A percentile compares a stretch with the other conserved stretches of the same genome.
Conservation (phyloP, 345 rosid species). For the Linum lewisii region DNA sequence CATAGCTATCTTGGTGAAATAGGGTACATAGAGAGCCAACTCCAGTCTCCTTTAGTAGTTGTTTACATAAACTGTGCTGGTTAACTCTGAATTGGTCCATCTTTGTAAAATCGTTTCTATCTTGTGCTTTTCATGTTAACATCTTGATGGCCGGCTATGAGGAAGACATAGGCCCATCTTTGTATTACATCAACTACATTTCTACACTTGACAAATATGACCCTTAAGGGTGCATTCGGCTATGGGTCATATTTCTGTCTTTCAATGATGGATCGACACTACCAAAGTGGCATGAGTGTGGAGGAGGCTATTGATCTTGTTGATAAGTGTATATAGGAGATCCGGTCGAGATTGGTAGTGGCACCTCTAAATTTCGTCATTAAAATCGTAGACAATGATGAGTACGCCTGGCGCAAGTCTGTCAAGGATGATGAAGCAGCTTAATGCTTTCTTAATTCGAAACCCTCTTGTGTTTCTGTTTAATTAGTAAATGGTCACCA, state of each 20-base stretch:
- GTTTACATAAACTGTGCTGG: background rate
- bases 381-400: slow-evolving; percentile 90
- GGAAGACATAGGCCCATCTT: slow-evolving; percentile 84
- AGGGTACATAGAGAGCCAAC: too few species aligned
- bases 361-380: slow-evolving; percentile 94
- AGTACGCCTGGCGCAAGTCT: slow-evolving; percentile 74
- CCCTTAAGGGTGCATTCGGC: slow-evolving; percentile 91
- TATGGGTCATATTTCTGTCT: slow-evolving; percentile 88
- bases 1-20: background rate
- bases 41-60: too few species aligned
- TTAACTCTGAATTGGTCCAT: background rate
- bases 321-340: slow-evolving; percentile 84
- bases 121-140: slow-evolving; percentile 75
- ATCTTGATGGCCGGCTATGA: slow-evolving; percentile 91
- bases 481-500: too few species aligned
- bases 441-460: background rate
- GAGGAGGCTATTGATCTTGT: slow-evolving; percentile 81
- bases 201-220: slow-evolving; percentile 95
- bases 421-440: slow-evolving; percentile 39
- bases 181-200: slow-evolving; percentile 91
- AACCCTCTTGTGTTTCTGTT: too few species aligned
- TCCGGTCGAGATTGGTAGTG: slow-evolving; percentile 77
- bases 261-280: slow-evolving; percentile 92
- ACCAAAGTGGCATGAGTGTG: slow-evolving; percentile 76
- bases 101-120: background rate